Base-by-base conservation (phyloP, 257 asterid genomes). In the Thymus quinquecostatus region DNA sequence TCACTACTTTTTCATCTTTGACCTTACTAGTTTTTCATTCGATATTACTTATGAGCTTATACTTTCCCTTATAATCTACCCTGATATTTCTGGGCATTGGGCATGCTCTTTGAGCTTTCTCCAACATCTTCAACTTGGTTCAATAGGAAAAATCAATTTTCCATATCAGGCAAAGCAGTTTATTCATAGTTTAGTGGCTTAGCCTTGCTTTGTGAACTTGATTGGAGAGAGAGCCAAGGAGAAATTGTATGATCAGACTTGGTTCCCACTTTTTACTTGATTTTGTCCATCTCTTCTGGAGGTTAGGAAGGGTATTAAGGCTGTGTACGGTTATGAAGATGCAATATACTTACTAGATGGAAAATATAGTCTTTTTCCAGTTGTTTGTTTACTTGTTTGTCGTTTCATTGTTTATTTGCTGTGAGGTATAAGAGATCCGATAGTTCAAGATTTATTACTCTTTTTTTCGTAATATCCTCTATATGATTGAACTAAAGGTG, bases 181-280 rank as follows among this genome's bases (percentile, higher is more conserved):
- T 21, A 21, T 21, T 21, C 21, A 21, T 21, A 36, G 51, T 33
- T 67, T 14, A 10, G 12, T 34, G 53, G 6, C 40, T 33, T 4
- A 5, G 12, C 51, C 51, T 14, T 14, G 40, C 60, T 34, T 67
- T 34, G 11, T 34, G 33, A 14, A 41, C 11, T 34, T 67, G 63
- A 67, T 51, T 38, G 50, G 51, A 51, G 50, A 21, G 51, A 51
- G 51, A 12, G 70, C 44, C 32, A 6, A 36, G 49, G 66, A 11
- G 12, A 60, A 12, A 47, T 47, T 29, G 6, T 30, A 27, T 1
- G 38, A n/a, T 66, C 30, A 14, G 21, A 21, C 21, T 21, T 21
- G 21, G 21, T 21, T 21, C 21, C 21, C 34, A 34, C 49, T 10
- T 48, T 66, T 66, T 48, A 29, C 33, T 48, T 13, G 9, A 47